Evolutionary conservation across 352 stramenopile genomes (phyloP).

Genomic region (Globisporangium orthogonon): DNA sequence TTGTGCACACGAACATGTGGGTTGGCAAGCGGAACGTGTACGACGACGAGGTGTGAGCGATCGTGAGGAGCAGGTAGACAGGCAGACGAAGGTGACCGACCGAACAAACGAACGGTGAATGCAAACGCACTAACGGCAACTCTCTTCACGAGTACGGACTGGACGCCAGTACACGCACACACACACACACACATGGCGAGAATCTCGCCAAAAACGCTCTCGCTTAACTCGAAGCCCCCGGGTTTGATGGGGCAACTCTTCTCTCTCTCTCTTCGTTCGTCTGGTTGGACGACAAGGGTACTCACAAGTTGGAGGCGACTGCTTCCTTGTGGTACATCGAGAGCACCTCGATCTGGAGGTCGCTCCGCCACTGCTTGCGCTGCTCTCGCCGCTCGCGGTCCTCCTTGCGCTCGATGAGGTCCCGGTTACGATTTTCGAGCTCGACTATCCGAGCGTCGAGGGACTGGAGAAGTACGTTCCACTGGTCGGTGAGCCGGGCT

Average conservation of each 20-base stretch:
- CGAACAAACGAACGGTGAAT: not conserved
- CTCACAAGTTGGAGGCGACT: not conserved
- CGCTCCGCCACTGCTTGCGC: constrained; percentile 17
- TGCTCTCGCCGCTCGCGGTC: constrained; percentile 29
- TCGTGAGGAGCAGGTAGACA: constrained; percentile 2
- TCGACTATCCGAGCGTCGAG: constrained; percentile 31
- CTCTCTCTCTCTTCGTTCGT: not conserved
- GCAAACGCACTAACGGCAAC: not conserved
- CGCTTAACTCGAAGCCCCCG: not conserved
- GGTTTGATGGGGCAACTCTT: no score
- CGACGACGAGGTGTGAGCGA: constrained; percentile 67
- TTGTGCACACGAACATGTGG: constrained; percentile 62
- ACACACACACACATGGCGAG: not conserved
- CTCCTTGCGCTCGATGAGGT: constrained; percentile 47
- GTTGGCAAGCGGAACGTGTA: constrained; percentile 65
- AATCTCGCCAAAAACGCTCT: not conserved
- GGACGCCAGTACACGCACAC: not conserved
- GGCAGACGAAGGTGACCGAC: no score
- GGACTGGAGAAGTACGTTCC: constrained; percentile 21
- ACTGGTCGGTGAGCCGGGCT: not conserved
- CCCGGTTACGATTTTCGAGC: constrained; percentile 34
- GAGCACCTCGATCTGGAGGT: constrained; percentile 15
- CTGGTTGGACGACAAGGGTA: not conserved
- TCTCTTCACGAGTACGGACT: not conserved
- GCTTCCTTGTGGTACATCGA: constrained; percentile 6